Conservation (phyloP, 192 early-diverging fungal species). For the Coemansia furcata region DNA sequence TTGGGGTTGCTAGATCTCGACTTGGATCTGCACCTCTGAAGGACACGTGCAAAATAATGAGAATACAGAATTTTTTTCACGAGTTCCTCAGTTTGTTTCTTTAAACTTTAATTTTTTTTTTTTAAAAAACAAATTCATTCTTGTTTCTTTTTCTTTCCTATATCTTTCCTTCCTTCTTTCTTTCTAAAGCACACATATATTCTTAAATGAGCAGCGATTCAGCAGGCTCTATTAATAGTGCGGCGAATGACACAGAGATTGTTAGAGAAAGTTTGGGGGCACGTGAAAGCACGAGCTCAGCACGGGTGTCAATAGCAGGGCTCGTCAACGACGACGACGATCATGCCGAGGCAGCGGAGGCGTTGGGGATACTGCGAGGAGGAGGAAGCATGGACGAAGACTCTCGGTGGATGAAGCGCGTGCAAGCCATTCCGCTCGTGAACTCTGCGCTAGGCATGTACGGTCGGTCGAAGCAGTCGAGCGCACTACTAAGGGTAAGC, state of each 20-base stretch:
- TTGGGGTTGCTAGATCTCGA: conserved; percentile 17
- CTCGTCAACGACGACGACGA: conserved; percentile 24
- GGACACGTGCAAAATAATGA: neutral
- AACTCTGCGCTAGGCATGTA: conserved; percentile 75
- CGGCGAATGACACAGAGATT: neutral
- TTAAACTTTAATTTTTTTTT: neutral
- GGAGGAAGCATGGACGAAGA: conserved; percentile 5
- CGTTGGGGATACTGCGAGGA: conserved; percentile 17
- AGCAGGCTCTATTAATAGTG: neutral
- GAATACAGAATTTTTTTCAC: neutral
- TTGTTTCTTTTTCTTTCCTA: conserved; percentile 2
- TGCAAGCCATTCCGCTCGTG: conserved; percentile 77
- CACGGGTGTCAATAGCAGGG: conserved; percentile 34
- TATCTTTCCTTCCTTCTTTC: neutral
- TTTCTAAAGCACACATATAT: neutral
- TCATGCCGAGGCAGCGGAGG: conserved; percentile 27
- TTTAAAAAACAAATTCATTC: neutral
- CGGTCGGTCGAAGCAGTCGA: conserved; percentile 65
- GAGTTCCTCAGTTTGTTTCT: neutral
- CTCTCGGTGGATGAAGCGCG: conserved; percentile 62
- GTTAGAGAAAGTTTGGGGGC: conserved; percentile 6
- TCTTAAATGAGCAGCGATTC: neutral
- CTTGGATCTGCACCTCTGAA: conserved; percentile 17
- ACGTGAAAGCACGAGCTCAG: conserved; percentile 26
- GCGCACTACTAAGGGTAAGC: conserved; percentile 48